phyloP scores from a whole-genome alignment of 495 filamentous ascomycete species.

The Aspergillus cavernicola region DNA sequence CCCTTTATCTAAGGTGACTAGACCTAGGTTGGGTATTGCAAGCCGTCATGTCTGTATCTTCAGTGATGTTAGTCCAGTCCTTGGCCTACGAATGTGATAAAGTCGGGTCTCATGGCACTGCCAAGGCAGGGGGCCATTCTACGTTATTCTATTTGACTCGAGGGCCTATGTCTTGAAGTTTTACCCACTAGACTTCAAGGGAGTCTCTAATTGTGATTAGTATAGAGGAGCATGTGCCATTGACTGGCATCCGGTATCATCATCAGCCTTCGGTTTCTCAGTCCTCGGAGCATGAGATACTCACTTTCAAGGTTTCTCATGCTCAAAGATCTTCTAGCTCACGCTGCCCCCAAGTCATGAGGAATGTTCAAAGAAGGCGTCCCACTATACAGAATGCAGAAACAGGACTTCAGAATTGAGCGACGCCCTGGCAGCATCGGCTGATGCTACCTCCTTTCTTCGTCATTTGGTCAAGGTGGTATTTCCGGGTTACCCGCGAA shows the following conservation, averaged over 20 bases:
- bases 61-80: not conserved
- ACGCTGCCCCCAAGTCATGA: conserved; percentile 3
- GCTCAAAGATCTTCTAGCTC: not conserved
- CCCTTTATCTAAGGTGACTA: not conserved
- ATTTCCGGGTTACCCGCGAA: conserved; percentile 14
- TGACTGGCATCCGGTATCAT: not conserved
- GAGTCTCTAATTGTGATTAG: not conserved
- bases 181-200: not conserved
- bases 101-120: not conserved
- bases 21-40: conserved; percentile 5
- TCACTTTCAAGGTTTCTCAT: not conserved
- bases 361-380: conserved; percentile 17
- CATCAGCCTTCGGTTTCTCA: not conserved
- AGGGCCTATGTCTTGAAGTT: not conserved
- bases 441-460: conserved; percentile 18
- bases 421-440: conserved; percentile 10
- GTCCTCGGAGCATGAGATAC: not conserved
- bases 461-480: conserved; percentile 3
- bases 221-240: not conserved
- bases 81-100: not conserved
- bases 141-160: not conserved
- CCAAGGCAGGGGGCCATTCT: conserved; percentile 15
- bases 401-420: conserved; percentile 4
- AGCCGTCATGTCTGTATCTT: not conserved
- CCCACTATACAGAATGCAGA: conserved; percentile 21